A percentile compares a stretch with the other conserved stretches of the same genome.
Conservation (phyloP, 768 basidiomycete genomes). For the Dendrothele bispora region DNA sequence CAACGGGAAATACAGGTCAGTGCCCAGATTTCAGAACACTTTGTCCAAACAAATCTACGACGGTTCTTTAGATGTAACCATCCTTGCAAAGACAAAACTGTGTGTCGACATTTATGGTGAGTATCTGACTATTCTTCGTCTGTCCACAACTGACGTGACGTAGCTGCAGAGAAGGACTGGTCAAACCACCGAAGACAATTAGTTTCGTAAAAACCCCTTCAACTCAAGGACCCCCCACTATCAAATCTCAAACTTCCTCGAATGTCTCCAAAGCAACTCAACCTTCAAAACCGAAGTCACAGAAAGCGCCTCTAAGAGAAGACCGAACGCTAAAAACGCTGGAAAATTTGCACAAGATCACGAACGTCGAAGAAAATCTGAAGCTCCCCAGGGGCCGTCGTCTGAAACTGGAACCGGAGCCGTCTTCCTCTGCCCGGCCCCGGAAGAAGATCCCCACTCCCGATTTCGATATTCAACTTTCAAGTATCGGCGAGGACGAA, state of each 20-base stretch:
- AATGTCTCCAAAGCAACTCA: slow-evolving; percentile 40
- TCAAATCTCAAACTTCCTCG: slow-evolving; percentile 8
- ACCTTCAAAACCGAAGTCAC: slow-evolving; percentile 16
- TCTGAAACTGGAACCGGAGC: slow-evolving; percentile 40
- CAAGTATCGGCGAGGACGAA: slow-evolving; percentile 35
- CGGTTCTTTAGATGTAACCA: slow-evolving; percentile 68
- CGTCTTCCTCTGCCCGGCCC: slow-evolving; percentile 18
- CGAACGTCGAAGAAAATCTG: slow-evolving; percentile 39
- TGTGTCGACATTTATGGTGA: slow-evolving; percentile 79
- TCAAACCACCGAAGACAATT: slow-evolving; percentile 41
- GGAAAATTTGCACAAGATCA: slow-evolving; percentile 42
- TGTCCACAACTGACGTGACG: slow-evolving; percentile 6
- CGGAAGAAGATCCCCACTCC: slow-evolving; percentile 30
- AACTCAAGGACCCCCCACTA: not conserved
- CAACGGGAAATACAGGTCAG: slow-evolving; percentile 68
- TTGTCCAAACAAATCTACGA: slow-evolving; percentile 16
- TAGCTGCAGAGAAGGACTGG: slow-evolving; percentile 74
- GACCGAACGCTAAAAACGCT: slow-evolving; percentile 37
- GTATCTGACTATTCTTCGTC: slow-evolving; percentile 12
- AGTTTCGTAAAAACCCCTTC: slow-evolving; percentile 35
- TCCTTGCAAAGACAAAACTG: slow-evolving; percentile 72
- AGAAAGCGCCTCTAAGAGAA: slow-evolving; percentile 18
- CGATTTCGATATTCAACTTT: slow-evolving; percentile 53
- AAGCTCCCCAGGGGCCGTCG: slow-evolving; percentile 38
- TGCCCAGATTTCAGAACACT: slow-evolving; percentile 14